These are phyloP conservation scores for Aspergillus diversus DNA, from an alignment of 495 filamentous ascomycete species.

Conservation along the genomic window DNA sequence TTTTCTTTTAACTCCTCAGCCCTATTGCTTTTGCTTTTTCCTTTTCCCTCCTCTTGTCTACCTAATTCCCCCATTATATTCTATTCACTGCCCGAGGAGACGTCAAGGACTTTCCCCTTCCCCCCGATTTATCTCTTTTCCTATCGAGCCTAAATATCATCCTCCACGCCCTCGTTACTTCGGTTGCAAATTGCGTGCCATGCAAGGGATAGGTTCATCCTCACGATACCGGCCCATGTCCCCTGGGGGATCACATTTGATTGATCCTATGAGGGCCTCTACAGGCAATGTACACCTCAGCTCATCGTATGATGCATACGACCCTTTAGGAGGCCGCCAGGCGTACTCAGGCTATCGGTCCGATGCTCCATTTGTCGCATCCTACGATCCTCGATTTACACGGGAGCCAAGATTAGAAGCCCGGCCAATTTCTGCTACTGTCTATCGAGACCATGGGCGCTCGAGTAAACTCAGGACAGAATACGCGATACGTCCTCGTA, in stretches of 20 bases:
- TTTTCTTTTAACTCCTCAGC: constrained; percentile 4
- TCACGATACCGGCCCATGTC: constrained; percentile 39
- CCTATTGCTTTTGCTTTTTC: constrained; percentile 1
- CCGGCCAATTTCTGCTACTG: constrained; percentile 40
- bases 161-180: constrained; percentile 1
- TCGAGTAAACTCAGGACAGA: constrained; percentile 45
- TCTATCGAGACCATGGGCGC: constrained; percentile 38
- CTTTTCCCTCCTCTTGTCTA: neutral
- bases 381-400: constrained; percentile 34
- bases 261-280: constrained; percentile 50
- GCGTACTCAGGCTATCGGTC: constrained; percentile 41
- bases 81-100: constrained; percentile 12
- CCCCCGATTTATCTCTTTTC: constrained; percentile 6
- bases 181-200: constrained; percentile 12
- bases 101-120: neutral
- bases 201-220: constrained; percentile 29
- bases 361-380: constrained; percentile 34
- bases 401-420: constrained; percentile 39
- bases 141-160: constrained; percentile 6
- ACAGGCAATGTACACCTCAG: constrained; percentile 49
- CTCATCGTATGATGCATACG: constrained; percentile 43
- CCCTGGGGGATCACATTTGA: constrained; percentile 38
- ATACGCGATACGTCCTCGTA: constrained; percentile 46
- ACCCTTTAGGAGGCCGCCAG: constrained; percentile 31
- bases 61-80: neutral